These are phyloP conservation scores for Xylariaceae sp. DNA, from an alignment of 2,329 filamentous ascomycete species.

Conservation along the genomic window DNA sequence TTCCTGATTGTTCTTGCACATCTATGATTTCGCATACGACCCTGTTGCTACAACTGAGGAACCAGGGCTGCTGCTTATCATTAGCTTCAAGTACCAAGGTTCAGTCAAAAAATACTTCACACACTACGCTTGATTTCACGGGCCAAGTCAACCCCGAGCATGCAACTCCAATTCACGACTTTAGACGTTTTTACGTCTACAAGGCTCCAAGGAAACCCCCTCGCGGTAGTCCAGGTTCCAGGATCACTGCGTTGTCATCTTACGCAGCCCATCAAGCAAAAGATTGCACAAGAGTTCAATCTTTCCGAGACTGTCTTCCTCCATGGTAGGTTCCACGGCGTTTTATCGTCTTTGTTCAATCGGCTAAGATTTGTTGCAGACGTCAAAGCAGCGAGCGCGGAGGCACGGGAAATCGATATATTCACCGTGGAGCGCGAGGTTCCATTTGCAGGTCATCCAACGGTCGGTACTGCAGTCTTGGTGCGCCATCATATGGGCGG, in stretches of 20 bases:
- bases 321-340: conserved; percentile 37
- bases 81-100: too few relatives aligned
- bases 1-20: too few relatives aligned
- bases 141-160: neutral
- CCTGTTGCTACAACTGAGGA: too few relatives aligned
- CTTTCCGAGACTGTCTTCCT: conserved; percentile 62
- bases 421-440: conserved; percentile 53
- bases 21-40: too few relatives aligned
- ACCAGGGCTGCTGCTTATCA: too few relatives aligned
- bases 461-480: conserved; percentile 53
- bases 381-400: conserved; percentile 28
- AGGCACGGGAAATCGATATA: conserved; percentile 50
- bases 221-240: conserved; percentile 56
- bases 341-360: conserved; percentile 28
- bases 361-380: conserved; percentile 20
- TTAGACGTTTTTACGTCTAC: conserved; percentile 56
- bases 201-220: conserved; percentile 54
- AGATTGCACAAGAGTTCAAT: conserved; percentile 60
- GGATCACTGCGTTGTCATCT: conserved; percentile 33
- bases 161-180: conserved; percentile 45
- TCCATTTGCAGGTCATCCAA: conserved; percentile 61
- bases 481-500: conserved; percentile 35
- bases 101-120: too few relatives aligned
- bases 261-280: conserved; percentile 51
- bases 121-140: too few relatives aligned